Conservation (phyloP, 2,329 filamentous ascomycete genomes). For the Juglanconis oblonga region DNA sequence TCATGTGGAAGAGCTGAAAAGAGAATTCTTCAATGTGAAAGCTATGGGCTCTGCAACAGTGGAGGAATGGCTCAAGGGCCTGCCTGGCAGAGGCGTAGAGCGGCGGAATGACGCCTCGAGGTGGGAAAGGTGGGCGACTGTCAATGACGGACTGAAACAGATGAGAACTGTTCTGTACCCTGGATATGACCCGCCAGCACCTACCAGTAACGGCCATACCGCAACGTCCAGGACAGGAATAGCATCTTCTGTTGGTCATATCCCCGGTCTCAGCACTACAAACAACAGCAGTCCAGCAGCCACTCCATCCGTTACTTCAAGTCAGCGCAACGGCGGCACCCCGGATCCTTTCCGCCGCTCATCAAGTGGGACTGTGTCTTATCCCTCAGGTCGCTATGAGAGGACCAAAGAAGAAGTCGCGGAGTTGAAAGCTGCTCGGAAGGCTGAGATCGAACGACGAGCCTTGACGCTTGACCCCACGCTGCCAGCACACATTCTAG, state of each 20-base stretch:
- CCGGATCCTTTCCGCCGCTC: slow-evolving; percentile 19
- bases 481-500: slow-evolving; percentile 58
- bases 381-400: slow-evolving; percentile 33
- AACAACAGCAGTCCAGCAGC: slow-evolving; percentile 2
- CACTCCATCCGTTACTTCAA: slow-evolving; percentile 11
- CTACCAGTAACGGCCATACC: not conserved
- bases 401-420: slow-evolving; percentile 61
- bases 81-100: slow-evolving; percentile 61
- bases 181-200: slow-evolving; percentile 14
- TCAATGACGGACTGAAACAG: slow-evolving; percentile 36
- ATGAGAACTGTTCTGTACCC: slow-evolving; percentile 33
- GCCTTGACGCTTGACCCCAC: slow-evolving; percentile 66
- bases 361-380: slow-evolving; percentile 10
- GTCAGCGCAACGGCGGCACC: slow-evolving; percentile 11
- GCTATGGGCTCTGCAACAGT: slow-evolving; percentile 64
- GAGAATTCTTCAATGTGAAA: slow-evolving; percentile 62
- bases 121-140: slow-evolving; percentile 71
- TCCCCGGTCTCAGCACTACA: slow-evolving; percentile 8
- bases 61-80: slow-evolving; percentile 78
- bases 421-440: slow-evolving; percentile 61
- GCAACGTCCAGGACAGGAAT: not conserved
- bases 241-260: not conserved
- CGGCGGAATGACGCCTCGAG: slow-evolving; percentile 59
- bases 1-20: slow-evolving; percentile 60
- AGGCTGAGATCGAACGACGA: slow-evolving; percentile 68